Percentiles rank a stretch among this genome's conserved stretches.
Evolutionary conservation across 2,329 filamentous ascomycete species (phyloP).

Genomic region (Fusarium odoratissimum): DNA sequence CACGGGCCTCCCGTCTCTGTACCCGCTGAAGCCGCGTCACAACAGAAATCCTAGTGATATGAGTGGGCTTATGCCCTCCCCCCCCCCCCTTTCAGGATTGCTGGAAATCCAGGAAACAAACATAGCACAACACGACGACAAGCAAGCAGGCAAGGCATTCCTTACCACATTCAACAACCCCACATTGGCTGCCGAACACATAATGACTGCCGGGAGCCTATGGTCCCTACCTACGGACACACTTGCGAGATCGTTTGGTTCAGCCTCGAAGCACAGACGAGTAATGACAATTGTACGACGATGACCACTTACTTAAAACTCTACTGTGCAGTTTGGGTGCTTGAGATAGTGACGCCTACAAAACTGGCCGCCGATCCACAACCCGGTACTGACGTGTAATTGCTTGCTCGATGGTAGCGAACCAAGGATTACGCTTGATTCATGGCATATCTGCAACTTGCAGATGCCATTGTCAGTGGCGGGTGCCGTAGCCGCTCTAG

Average conservation of each 20-base stretch:
- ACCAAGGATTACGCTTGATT: slow-evolving; percentile 35
- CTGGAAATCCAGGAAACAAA: slow-evolving; percentile 28
- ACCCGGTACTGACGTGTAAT: slow-evolving; percentile 36
- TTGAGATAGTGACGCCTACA: slow-evolving; percentile 1
- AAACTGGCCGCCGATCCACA: slow-evolving; percentile 24
- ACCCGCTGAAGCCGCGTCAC: slow-evolving; percentile 42
- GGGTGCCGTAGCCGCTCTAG: slow-evolving; percentile 47
- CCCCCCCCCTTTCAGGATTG: slow-evolving; percentile 16
- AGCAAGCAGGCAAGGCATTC: slow-evolving; percentile 28
- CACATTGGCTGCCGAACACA: slow-evolving; percentile 33
- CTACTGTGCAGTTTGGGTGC: not conserved
- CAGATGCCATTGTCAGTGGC: slow-evolving; percentile 44
- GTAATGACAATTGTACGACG: not conserved
- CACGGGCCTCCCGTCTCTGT: slow-evolving; percentile 43
- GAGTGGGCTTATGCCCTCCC: slow-evolving; percentile 27
- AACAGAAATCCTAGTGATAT: slow-evolving; percentile 29
- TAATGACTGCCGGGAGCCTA: slow-evolving; percentile 31
- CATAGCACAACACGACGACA: slow-evolving; percentile 6
- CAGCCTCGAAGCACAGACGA: slow-evolving; percentile 17
- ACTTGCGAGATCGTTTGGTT: slow-evolving; percentile 11
- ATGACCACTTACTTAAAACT: not conserved
- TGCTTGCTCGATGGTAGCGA: slow-evolving; percentile 36
- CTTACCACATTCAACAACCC: slow-evolving; percentile 23
- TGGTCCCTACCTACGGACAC: not conserved
- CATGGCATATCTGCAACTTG: slow-evolving; percentile 36